phyloP scores from a whole-genome alignment of 1,139 yeast genomes.

The Meyerozyma athensensis region DNA sequence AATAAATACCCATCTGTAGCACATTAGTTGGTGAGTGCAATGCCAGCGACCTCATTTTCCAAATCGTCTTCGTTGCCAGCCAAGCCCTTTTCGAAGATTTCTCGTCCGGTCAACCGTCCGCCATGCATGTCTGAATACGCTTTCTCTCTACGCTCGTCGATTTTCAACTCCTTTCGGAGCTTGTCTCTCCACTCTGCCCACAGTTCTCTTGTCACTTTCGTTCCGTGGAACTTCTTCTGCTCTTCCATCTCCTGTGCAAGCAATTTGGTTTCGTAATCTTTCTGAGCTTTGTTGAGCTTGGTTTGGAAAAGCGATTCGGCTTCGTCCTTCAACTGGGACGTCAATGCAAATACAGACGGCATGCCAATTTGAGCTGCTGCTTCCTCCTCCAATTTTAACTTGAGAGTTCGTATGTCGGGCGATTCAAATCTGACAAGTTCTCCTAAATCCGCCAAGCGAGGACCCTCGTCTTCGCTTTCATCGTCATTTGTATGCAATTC shows the following conservation, averaged over 20 bases:
- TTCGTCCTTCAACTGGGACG: conserved; percentile 71
- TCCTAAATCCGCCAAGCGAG: conserved; percentile 46
- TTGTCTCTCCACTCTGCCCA: conserved; percentile 64
- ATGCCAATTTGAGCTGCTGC: conserved; percentile 80
- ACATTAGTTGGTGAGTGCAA: not conserved
- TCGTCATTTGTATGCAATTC: conserved; percentile 27
- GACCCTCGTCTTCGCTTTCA: conserved; percentile 40
- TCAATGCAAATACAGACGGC: conserved; percentile 79
- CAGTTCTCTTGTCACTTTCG: conserved; percentile 71
- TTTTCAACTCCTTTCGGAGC: conserved; percentile 58
- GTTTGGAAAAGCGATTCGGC: conserved; percentile 63
- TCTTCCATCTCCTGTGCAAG: conserved; percentile 57
- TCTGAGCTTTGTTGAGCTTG: conserved; percentile 54
- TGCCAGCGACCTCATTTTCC: conserved; percentile 1
- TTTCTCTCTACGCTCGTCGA: conserved; percentile 45
- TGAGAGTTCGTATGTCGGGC: conserved; percentile 40
- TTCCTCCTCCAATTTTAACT: conserved; percentile 45
- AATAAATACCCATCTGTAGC: not conserved
- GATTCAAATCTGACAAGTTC: conserved; percentile 51
- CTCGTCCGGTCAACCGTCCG: conserved; percentile 80
- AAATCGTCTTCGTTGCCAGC: conserved; percentile 53
- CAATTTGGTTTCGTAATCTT: conserved; percentile 52
- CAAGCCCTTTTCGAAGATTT: conserved; percentile 85
- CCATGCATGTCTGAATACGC: conserved; percentile 57
- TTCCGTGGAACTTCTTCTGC: conserved; percentile 77